Base-by-base conservation (phyloP, 2,329 filamentous ascomycete genomes). In the Coniosporium tulheliwenetii region DNA sequence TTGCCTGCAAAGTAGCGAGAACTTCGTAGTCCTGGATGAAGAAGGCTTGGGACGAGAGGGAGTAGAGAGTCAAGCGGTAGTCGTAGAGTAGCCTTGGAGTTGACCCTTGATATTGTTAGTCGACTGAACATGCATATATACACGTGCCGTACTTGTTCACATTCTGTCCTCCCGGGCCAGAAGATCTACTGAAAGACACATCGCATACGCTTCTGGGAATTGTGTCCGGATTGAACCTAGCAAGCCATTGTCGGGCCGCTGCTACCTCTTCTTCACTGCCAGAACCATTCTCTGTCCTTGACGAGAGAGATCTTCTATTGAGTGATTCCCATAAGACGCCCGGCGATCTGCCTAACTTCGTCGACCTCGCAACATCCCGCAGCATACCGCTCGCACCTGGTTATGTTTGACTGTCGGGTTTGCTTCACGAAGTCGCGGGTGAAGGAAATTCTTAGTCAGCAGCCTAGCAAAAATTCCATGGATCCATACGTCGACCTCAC, bases 161-260 rank as follows among this genome's bases (percentile, higher is more conserved):
- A 60, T 80, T 79, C 55, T 80, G 76, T 9, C 76, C 76, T 39
- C 76, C 76, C 13, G 76, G 76, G 3, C 76, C 76, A 40, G 74
- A 76, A 2, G 75, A 77, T 43, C 75, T 66, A 52, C 73, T 77
- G 55, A 77, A 80, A 38, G 66, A 73, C 47, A 79, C 53, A 45
- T 76, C 67, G 50, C 72, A 68, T 43, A 79, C 64, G 46, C 62
- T 62, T 42, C 64, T 66, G 19, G 75, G 72, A 42, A 79, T 70
- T 10, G 69, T 66, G 10, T 70, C 64, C 41, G 66, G 55, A 53
- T 69, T 61, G 47, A 77, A 65, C 36, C 59, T 58, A 36, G 63
- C 59, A 38, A 79, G 67, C 75, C 75, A 80, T 50, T 62, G 56
- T 41, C 75, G 66, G 10, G 74, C 73, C 32, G 61, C 57, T 36